These are phyloP conservation scores for Lunasporangiospora selenospora DNA, from an alignment of 192 early-diverging fungal species.

Conservation along the genomic window DNA sequence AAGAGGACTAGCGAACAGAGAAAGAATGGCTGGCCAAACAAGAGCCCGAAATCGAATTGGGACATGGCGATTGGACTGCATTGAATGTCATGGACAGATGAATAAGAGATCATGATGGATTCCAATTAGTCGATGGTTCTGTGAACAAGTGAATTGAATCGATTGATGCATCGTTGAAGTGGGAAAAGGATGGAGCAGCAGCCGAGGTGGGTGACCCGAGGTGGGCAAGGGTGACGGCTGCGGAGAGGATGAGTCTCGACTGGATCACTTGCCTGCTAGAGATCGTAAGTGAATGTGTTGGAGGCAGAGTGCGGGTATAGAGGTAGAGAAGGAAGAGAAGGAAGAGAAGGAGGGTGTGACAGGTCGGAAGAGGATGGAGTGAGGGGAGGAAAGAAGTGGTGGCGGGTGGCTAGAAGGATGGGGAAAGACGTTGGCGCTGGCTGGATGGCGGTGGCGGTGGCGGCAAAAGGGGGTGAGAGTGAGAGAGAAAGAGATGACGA, in stretches of 20 bases:
- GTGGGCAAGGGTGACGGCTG: neutral
- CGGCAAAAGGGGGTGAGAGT: neutral
- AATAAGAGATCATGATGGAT: neutral
- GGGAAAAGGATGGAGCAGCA: neutral
- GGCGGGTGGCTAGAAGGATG: neutral
- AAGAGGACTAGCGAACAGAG: slow-evolving; percentile 38
- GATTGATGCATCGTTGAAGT: too few relatives aligned
- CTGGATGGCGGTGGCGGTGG: neutral
- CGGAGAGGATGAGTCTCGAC: too few relatives aligned
- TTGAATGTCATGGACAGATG: neutral
- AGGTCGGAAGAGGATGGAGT: neutral
- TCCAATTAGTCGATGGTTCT: neutral
- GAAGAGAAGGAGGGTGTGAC: neutral
- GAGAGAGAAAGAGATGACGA: slow-evolving; percentile 1
- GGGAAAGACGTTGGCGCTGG: neutral
- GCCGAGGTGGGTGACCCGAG: neutral
- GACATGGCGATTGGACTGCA: slow-evolving; percentile 1
- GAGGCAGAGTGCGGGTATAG: neutral
- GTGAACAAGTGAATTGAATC: neutral
- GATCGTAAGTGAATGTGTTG: neutral
- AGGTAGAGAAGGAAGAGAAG: neutral
- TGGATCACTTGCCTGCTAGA: too few relatives aligned
- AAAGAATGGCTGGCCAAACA: slow-evolving; percentile 38
- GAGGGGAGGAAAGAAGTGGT: too few relatives aligned
- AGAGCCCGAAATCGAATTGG: slow-evolving; percentile 19